phyloP scores from a whole-genome alignment of 805 yeast genomes.

The Metschnikowia orientalis region DNA sequence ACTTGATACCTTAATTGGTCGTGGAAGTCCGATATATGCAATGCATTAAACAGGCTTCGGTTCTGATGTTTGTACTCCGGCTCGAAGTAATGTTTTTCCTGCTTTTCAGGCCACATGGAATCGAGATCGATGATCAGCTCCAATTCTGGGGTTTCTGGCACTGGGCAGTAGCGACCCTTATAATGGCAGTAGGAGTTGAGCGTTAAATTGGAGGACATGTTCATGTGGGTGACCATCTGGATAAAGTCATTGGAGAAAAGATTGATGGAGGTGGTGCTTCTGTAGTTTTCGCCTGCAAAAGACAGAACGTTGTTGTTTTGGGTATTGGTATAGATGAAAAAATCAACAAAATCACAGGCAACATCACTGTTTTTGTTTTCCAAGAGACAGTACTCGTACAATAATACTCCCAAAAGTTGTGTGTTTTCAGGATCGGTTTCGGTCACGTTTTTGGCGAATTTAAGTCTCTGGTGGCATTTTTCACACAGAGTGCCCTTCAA shows the following conservation, averaged over 20 bases:
- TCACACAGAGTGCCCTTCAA: slow-evolving; percentile 34
- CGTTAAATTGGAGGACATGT: slow-evolving; percentile 33
- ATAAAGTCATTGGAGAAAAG: slow-evolving; percentile 38
- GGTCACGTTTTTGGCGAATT: slow-evolving; percentile 26
- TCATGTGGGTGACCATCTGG: slow-evolving; percentile 33
- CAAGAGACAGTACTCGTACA: slow-evolving; percentile 33
- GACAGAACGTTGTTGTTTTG: slow-evolving; percentile 17
- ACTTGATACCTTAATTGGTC: slow-evolving; percentile 50
- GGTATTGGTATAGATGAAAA: slow-evolving; percentile 35
- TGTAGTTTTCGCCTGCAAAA: slow-evolving; percentile 22
- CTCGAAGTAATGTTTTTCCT: slow-evolving; percentile 21
- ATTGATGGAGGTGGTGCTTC: slow-evolving; percentile 25
- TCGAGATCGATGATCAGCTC: slow-evolving; percentile 36
- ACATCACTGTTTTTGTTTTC: slow-evolving; percentile 26
- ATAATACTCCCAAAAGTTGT: slow-evolving; percentile 33
- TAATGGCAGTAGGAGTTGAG: slow-evolving; percentile 53
- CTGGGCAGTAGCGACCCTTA: slow-evolving; percentile 40
- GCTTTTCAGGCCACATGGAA: slow-evolving; percentile 36
- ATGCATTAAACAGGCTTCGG: slow-evolving; percentile 48
- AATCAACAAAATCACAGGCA: slow-evolving; percentile 34
- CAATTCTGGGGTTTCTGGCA: slow-evolving; percentile 48
- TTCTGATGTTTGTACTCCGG: slow-evolving; percentile 27
- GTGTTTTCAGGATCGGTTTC: slow-evolving; percentile 28
- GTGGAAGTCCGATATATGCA: slow-evolving; percentile 67
- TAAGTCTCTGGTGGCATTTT: slow-evolving; percentile 33